Conservation (phyloP, 163 green algal genomes). For the Chlamydomonas reinhardtii region DNA sequence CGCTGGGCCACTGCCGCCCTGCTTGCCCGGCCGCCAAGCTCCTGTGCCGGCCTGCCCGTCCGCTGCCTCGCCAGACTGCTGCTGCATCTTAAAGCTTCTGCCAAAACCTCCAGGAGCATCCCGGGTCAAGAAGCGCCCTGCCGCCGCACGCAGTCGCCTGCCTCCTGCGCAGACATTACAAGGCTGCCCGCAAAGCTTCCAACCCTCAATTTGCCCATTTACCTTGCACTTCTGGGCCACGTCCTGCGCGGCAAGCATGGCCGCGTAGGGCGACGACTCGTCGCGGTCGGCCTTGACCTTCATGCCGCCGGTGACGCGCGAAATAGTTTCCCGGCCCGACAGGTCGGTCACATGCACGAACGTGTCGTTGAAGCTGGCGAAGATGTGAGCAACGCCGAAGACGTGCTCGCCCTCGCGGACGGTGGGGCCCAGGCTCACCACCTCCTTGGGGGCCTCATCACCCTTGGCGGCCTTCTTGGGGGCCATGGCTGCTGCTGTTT, state of each 20-base stretch:
- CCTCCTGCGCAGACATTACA: neutral
- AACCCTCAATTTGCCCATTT: neutral
- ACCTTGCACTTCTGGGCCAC: conserved; percentile 93
- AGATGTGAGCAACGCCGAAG: conserved; percentile 99
- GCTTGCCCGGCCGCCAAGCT: neutral
- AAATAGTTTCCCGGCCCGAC: conserved; percentile 98
- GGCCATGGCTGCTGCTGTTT: conserved; percentile 63
- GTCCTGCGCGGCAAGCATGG: conserved; percentile 99
- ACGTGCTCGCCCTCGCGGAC: conserved; percentile 97
- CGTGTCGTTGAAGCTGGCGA: conserved; percentile 99
- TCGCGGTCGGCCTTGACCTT: conserved; percentile 99
- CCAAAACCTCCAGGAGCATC: too few relatives aligned
- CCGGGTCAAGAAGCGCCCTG: too few relatives aligned
- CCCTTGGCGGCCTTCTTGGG: conserved; percentile 69
- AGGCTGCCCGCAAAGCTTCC: too few relatives aligned
- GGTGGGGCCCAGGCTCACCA: conserved; percentile 87
- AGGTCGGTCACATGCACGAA: conserved; percentile 99
- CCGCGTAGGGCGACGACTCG: conserved; percentile 99
- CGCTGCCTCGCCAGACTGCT: too few relatives aligned
- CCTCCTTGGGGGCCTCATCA: conserved; percentile 61
- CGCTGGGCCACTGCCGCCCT: too few relatives aligned
- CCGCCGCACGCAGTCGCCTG: neutral
- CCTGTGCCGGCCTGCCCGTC: neutral
- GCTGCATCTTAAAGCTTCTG: too few relatives aligned
- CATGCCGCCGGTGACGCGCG: conserved; percentile 98